Base-by-base conservation (phyloP, 306 rosid genomes). In the Dalbergia cultrata region DNA sequence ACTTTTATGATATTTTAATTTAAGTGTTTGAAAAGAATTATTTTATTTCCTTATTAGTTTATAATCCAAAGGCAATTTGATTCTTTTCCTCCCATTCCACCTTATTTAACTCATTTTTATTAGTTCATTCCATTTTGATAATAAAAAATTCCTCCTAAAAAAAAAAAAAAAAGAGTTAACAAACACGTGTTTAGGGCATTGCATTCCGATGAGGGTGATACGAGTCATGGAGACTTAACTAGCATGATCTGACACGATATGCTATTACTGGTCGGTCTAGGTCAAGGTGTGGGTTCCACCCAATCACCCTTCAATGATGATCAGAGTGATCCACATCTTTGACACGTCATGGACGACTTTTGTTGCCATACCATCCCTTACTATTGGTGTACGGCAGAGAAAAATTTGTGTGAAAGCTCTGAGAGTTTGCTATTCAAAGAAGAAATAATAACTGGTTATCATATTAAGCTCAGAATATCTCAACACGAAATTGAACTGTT, bases 211-310 rank as follows among this genome's bases (percentile, higher is more conserved):
- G 4, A 10, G 53, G n/a, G 14, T 52, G 3, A 52, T 16, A 8
- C 19, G 18, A 52, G 60, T 54, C n/a, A n/a, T n/a, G 7, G 6
- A 16, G 17, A 13, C 4, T n/a, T 54, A 54, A 54, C 18, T 8
- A 54, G 26, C 22, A 54, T 10, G 5, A 47, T 47, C 1, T 13
- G 16, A 47, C 12, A 47, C 12, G 53, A 10, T 47, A 10, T 10
- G 5, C 12, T 8, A 9, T 8, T 10, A 0, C 50, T 0, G 13
- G 0, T 26, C 49, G 49, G 49, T 47, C 53, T 12, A 8, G 53
- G 13, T 47, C 60, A 54, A 5, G 60, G 10, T 54, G 60, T 54
- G 60, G 60, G 60, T n/a, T 54, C 60, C 60, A 54, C 60, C 53
- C 60, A 54, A 54, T 6, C 14, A 54, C 10, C 13, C 13, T 52